Percentiles rank a stretch among this genome's conserved stretches.
Evolutionary conservation across 805 yeast genomes (phyloP).

Genomic region (Ogataea neopini): DNA sequence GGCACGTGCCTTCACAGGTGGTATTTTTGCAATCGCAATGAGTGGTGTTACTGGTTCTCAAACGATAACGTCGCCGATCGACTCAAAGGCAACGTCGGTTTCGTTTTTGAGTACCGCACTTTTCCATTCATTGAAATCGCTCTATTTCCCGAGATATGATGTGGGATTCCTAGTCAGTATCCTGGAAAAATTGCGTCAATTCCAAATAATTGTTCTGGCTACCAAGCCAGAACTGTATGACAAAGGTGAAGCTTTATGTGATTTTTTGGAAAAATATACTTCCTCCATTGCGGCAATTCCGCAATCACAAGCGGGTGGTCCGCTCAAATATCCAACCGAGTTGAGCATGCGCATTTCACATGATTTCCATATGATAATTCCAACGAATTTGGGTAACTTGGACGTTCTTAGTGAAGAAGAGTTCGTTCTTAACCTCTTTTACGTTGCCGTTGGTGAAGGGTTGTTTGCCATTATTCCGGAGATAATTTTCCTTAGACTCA

Average conservation of each 20-base stretch:
- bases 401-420: constrained; percentile 13
- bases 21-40: constrained; percentile 22
- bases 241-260: background rate
- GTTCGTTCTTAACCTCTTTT: constrained; percentile 18
- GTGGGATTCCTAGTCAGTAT: constrained; percentile 19
- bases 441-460: constrained; percentile 22
- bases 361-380: constrained; percentile 18
- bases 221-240: background rate
- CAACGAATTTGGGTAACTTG: constrained; percentile 14
- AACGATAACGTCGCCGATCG: constrained; percentile 1
- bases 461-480: constrained; percentile 25
- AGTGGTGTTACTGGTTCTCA: constrained; percentile 12
- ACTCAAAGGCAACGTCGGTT: constrained; percentile 8
- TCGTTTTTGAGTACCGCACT: constrained; percentile 16
- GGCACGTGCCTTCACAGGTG: constrained; percentile 17
- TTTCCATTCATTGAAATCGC: constrained; percentile 17
- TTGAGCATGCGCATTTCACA: constrained; percentile 12
- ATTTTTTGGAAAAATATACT: background rate
- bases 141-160: constrained; percentile 21
- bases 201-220: background rate
- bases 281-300: background rate
- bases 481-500: constrained; percentile 14
- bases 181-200: constrained; percentile 8
- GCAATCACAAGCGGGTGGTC: constrained; percentile 4
- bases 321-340: constrained; percentile 15